Conservation (phyloP, 2,329 filamentous ascomycete genomes). For the Phialophora chinensis region DNA sequence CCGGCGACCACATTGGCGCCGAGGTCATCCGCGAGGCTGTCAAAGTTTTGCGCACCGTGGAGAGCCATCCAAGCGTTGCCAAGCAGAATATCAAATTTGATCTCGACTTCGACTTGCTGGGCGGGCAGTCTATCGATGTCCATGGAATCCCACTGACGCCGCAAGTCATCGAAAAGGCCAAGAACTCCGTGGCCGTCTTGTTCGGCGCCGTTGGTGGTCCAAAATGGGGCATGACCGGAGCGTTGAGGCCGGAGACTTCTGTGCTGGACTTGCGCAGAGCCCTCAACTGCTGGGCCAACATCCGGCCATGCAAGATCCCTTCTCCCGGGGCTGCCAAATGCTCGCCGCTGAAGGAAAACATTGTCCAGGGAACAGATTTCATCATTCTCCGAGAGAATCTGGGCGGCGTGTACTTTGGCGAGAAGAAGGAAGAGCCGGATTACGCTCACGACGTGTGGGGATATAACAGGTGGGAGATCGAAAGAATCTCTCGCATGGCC, state of each 20-base stretch:
- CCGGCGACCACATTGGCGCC: constrained; percentile 78
- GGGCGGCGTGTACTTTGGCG: constrained; percentile 56
- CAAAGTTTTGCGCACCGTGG: constrained; percentile 75
- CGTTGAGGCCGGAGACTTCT: constrained; percentile 70
- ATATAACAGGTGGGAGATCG: constrained; percentile 81
- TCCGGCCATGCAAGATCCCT: constrained; percentile 74
- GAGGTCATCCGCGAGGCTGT: constrained; percentile 63
- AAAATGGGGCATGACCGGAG: constrained; percentile 85
- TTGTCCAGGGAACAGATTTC: constrained; percentile 67
- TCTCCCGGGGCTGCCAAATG: constrained; percentile 66
- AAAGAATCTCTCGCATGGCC: constrained; percentile 78
- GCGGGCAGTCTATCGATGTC: constrained; percentile 84
- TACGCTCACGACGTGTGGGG: constrained; percentile 75
- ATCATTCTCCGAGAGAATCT: constrained; percentile 59
- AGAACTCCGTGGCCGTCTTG: constrained; percentile 81
- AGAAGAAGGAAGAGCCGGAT: constrained; percentile 47
- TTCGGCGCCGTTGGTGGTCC: constrained; percentile 90
- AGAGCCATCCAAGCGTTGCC: constrained; percentile 52
- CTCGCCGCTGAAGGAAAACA: constrained; percentile 79
- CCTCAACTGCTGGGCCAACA: constrained; percentile 86
- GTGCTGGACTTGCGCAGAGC: constrained; percentile 84
- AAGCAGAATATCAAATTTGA: constrained; percentile 71
- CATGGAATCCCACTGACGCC: constrained; percentile 77
- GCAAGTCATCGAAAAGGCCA: constrained; percentile 76
- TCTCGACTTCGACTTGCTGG: constrained; percentile 81